Conservation (phyloP, 2,329 filamentous ascomycete genomes). For the Fusarium sp. region DNA sequence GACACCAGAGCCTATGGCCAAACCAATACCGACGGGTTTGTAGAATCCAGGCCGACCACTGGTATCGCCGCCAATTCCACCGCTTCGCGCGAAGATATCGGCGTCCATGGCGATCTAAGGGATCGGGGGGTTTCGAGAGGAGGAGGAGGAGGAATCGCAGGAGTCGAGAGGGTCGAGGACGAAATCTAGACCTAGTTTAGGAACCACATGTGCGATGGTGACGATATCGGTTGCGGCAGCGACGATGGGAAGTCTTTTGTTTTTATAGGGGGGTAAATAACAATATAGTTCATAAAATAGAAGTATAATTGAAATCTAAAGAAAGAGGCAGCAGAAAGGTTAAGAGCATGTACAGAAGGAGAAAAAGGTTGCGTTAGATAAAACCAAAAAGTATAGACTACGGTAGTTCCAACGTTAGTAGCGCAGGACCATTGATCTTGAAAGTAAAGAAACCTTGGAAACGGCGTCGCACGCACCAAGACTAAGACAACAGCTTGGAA, state of each 20-base stretch:
- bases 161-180: slow-evolving; percentile 17
- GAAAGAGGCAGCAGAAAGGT: not conserved
- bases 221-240: slow-evolving; percentile 39
- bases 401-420: not conserved
- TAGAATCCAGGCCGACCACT: slow-evolving; percentile 66
- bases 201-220: slow-evolving; percentile 46
- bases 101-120: slow-evolving; percentile 39
- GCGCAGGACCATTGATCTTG: not conserved
- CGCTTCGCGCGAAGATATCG: slow-evolving; percentile 43
- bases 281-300: slow-evolving; percentile 1
- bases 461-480: slow-evolving; percentile 31
- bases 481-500: slow-evolving; percentile 4
- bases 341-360: slow-evolving; percentile 16
- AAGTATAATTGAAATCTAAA: not conserved
- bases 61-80: slow-evolving; percentile 28
- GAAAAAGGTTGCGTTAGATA: slow-evolving; percentile 11
- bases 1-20: slow-evolving; percentile 87
- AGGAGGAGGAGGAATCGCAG: too few species aligned
- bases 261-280: slow-evolving; percentile 25
- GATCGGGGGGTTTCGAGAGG: slow-evolving; percentile 7
- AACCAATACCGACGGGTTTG: slow-evolving; percentile 86
- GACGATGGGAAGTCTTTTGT: slow-evolving; percentile 29
- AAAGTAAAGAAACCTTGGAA: slow-evolving; percentile 42
- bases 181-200: slow-evolving; percentile 34
- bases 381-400: slow-evolving; percentile 4